These are phyloP conservation scores for Trichosporon coremiiforme DNA, from an alignment of 1,284 basidiomycete genomes.

Conservation along the genomic window DNA sequence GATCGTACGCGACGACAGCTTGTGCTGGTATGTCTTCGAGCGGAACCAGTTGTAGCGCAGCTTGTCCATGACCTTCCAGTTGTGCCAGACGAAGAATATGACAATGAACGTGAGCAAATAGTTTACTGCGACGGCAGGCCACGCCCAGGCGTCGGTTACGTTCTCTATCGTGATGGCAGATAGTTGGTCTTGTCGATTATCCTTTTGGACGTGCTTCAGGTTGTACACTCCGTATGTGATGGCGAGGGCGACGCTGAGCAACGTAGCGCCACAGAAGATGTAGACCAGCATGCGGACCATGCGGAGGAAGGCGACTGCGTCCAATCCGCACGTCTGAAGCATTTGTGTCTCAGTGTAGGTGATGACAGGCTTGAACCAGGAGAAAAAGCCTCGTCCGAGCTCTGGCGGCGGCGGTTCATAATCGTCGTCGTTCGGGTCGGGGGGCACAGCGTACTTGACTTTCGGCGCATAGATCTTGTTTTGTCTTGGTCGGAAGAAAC, in stretches of 20 bases:
- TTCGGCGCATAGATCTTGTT: conserved; percentile 60
- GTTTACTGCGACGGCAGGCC: conserved; percentile 71
- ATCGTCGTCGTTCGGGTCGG: conserved; percentile 46
- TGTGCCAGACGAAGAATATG: conserved; percentile 62
- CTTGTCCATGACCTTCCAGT: conserved; percentile 70
- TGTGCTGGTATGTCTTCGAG: conserved; percentile 52
- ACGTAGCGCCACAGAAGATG: conserved; percentile 66
- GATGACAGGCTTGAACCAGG: conserved; percentile 85
- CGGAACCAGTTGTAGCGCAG: conserved; percentile 56
- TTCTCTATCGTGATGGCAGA: conserved; percentile 78
- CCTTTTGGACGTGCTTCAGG: conserved; percentile 62
- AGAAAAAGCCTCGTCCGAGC: conserved; percentile 77
- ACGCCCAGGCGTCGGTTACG: conserved; percentile 67
- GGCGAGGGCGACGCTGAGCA: conserved; percentile 71
- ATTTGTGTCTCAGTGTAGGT: conserved; percentile 7
- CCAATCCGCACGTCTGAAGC: conserved; percentile 61
- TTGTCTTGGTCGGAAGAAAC: conserved; percentile 74
- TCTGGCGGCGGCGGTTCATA: conserved; percentile 57
- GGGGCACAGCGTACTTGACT: conserved; percentile 67
- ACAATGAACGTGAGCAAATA: conserved; percentile 66
- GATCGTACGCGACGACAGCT: conserved; percentile 55
- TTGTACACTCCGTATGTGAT: conserved; percentile 67
- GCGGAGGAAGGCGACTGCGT: conserved; percentile 89
- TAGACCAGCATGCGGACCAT: conserved; percentile 81
- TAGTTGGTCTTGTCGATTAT: conserved; percentile 61